Percentiles rank a stretch among this genome's conserved stretches.
phyloP scores from a whole-genome alignment of 176 grass and related monocot species.

The Hordeum vulgare region MorexV3_pseudomolecules_assembly NC_058519.1:111270905-111271404 shows the following conservation, averaged over 20 bases:
- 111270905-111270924: constrained; percentile 12
- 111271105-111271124: constrained; percentile 99
- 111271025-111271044: constrained; percentile 95
- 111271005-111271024: constrained; percentile 43
- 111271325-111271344: too few relatives aligned
- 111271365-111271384: too few relatives aligned
- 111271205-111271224: constrained; percentile 82
- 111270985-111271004: constrained; percentile 18
- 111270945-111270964: not conserved
- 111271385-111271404: not conserved
- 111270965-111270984: not conserved
- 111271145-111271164: constrained; percentile 80
- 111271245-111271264: constrained; percentile 87
- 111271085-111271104: constrained; percentile 90
- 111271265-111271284: constrained; percentile 99
- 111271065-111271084: constrained; percentile 97
- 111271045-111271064: constrained; percentile 96
- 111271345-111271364: too few relatives aligned
- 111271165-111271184: constrained; percentile 99
- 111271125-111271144: constrained; percentile 63
- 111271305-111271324: constrained; percentile 74
- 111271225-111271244: constrained; percentile 99
- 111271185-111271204: constrained; percentile 86
- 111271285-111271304: constrained; percentile 99
- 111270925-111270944: not conserved